Percentiles rank a stretch among this genome's conserved stretches.
phyloP scores from a whole-genome alignment of 768 basidiomycete species.

The Agrocybe praecox region DNA sequence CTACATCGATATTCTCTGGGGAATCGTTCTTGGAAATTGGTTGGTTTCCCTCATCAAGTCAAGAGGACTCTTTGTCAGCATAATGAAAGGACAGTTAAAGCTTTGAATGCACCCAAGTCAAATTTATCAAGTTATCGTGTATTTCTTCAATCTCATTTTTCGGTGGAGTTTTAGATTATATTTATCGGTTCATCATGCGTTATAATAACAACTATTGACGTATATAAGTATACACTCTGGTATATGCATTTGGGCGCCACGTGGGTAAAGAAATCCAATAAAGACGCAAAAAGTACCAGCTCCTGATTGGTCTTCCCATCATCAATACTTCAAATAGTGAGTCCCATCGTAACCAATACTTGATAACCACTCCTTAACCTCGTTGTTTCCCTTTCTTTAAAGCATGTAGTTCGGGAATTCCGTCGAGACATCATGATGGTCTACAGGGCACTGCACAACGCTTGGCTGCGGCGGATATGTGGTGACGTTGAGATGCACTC shows the following conservation, averaged over 20 bases:
- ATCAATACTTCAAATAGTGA: not conserved
- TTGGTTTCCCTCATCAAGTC: slow-evolving; percentile 42
- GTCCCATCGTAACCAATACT: not conserved
- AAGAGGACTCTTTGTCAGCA: slow-evolving; percentile 24
- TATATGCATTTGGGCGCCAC: not conserved
- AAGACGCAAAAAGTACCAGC: not conserved
- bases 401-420: no score
- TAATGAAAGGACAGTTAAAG: slow-evolving; percentile 11
- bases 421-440: no score
- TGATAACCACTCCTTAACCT: not conserved
- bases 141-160: no score
- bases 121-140: no score
- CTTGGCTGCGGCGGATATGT: no score
- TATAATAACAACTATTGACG: not conserved
- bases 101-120: not conserved
- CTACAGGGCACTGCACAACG: no score
- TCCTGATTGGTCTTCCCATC: not conserved
- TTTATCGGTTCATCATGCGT: not conserved
- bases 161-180: not conserved
- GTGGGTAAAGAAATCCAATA: not conserved
- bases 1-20: slow-evolving; percentile 48
- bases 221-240: not conserved
- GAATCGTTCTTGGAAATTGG: slow-evolving; percentile 48
- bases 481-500: not conserved
- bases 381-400: not conserved